Base-by-base conservation (phyloP, 75 land plant species). In the Cunninghamia lanceolata region DNA sequence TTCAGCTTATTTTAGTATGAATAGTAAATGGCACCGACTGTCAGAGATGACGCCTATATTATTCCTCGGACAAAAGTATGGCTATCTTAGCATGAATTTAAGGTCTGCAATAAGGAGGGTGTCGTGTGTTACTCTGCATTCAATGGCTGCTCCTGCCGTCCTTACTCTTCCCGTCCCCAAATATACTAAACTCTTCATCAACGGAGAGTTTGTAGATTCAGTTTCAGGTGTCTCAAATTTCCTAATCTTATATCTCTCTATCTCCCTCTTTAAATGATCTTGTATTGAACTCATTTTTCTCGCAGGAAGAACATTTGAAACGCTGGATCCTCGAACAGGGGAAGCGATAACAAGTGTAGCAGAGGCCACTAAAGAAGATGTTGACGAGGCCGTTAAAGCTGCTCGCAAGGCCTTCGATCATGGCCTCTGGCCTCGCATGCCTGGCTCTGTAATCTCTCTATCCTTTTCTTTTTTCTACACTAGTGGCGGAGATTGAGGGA, bases 141-240 rank as follows among this genome's bases (percentile, higher is more conserved):
- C 53, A 13, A 50, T 50, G 53, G 53, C 53, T 50, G 53, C 53
- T 50, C 53, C 53, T 13, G 53, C 14, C 53, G 53, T 13, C 53
- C 0, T 50, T 81, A 25, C 53, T 50, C 53, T 1, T 50, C 15
- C 53, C 53, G 53, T 50, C 53, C 53, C 53, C 53, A 92, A 92
- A 83, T 95, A 88, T 83, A 95, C 95, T 9, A 92, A 93, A 89
- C 89, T 94, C 74, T 95, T 94, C 86, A 95, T 95, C 84, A 86
- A 94, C 54, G 95, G 95, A 32, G 84, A 95, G 75, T 95, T 95
- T 82, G 95, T 95, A 30, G 96, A 95, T 84, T 86, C 96, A 35
- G 86, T 93, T 77, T 93, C 96, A 89, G 95, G 96, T 94, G 81
- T 34, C 7, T 77, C 8, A 10, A 50, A 50, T 50, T 50, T 47